Evolutionary conservation across 2,329 filamentous ascomycete genomes (phyloP), one percentile per base, ranked within the genome.

Genomic region (Aureobasidium sp.): DNA sequence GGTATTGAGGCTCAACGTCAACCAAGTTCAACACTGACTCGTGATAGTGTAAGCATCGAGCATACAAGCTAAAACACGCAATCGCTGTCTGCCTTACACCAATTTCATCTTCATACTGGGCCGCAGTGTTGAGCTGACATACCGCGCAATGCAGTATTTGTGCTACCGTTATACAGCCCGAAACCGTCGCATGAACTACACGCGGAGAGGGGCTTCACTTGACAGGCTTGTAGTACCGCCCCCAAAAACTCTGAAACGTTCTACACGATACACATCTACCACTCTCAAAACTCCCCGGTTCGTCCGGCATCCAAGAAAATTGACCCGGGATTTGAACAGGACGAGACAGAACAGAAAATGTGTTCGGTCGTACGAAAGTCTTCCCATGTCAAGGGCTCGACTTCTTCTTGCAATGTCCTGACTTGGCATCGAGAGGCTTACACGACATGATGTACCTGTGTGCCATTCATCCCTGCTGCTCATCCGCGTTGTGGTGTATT

Each of bases 111-210:
- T 41, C 5, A 32, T n/a, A 13, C 10, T 49, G 13, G 21, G 42
- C 29, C 10, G 16, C 27, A 36, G 57, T 51, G 29, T 42, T 21
- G 41, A 21, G 44, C 34, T 45, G 37, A 29, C 47, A 21, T 21
- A 21, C 21, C 21, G 21, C 21, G 21, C 37, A 51, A 45, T 51
- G 37, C 30, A 45, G 47, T 29, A 2, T 34, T 51, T 44, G 57
- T 60, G 47, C 37, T 6, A 60, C 57, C 16, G 37, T 47, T 51
- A 60, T 60, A 51, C 57, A 51, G 47, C 37, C 47, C 36, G 57
- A 44, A 51, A 44, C 37, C 37, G 57, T 44, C 57, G 57, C 57
- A 60, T 60, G 57, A 60, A 60, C 57, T 25, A 50, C 57, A 60
- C 57, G 57, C 57, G 57, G 57, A 60, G 27, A 34, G 57, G 21